A percentile compares a stretch with the other conserved stretches of the same genome.
phyloP scores from a whole-genome alignment of 2,329 filamentous ascomycete species.

The Helotiales sp. region DNA sequence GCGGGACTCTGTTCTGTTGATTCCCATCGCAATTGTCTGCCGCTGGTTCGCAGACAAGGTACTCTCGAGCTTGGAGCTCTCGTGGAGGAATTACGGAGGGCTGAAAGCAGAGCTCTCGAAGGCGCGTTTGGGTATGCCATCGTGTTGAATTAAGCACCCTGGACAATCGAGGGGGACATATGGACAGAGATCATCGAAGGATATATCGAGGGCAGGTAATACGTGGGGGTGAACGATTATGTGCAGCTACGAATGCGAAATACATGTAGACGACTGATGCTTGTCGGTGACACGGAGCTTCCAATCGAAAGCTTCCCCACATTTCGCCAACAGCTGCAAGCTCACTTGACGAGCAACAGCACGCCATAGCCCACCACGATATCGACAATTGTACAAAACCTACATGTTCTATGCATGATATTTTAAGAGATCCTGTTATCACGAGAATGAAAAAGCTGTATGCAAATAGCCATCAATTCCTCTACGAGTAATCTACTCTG shows the following conservation, averaged over 20 bases:
- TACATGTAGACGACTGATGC: no score
- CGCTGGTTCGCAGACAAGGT: constrained; percentile 21
- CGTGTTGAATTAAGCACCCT: background rate
- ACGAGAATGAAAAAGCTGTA: no score
- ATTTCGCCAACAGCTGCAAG: background rate
- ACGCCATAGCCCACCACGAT: background rate
- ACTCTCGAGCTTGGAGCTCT: constrained; percentile 10
- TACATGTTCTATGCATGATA: background rate
- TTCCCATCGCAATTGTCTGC: constrained; percentile 25
- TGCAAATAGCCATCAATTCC: no score
- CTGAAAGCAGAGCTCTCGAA: constrained; percentile 27
- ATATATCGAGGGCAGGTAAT: no score
- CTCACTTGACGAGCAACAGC: background rate
- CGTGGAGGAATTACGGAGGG: constrained; percentile 17
- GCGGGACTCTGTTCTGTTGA: constrained; percentile 28
- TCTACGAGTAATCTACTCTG: background rate
- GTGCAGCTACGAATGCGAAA: no score
- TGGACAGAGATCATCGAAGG: background rate
- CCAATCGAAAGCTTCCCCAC: no score
- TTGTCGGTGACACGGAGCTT: no score
- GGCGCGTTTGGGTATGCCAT: constrained; percentile 29
- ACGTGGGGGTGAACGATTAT: no score
- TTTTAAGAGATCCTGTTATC: background rate
- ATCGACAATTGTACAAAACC: background rate
- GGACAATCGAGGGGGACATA: background rate